Base-by-base conservation (phyloP, 352 stramenopile genomes). In the Globisporangium nodosum region DNA sequence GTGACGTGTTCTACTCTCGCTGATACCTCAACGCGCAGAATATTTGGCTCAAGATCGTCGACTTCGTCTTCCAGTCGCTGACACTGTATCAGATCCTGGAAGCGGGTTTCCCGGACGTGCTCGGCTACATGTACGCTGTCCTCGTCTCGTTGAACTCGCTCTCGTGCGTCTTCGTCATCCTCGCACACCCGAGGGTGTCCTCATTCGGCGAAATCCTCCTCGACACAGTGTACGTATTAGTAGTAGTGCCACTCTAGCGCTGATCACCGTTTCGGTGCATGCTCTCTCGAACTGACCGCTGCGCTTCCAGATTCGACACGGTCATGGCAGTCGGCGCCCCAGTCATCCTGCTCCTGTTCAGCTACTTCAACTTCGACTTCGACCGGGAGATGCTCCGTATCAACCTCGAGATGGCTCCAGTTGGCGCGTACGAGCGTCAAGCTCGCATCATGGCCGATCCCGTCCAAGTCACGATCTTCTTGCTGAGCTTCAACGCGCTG, bases 161-260 rank as follows among this genome's bases (percentile, higher is more conserved):
- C 8, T 65, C 62, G 12, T 77, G 59, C 20, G 69, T 65, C 16
- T 24, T 60, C 5, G 53, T 58, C 3, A 65, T 80, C 20, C 42
- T 73, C 13, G 42, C 42, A 7, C 43, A 48, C 18, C 27, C 49
- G 16, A 57, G 48, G 21, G 55, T 66, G 40, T 70, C 68, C 4
- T 65, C 65, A 2, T 68, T 79, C 43, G 30, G 45, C 8, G 68
- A 79, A 42, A 67, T 79, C 15, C 52, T 79, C 16, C 54, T 74
- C 11, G 71, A 79, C 45, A 76, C 60, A 0, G 39, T 73, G 57
- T 58, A 53, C 30, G 57, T 45, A 11, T 3, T 7, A 35, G 31
- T 7, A 35, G 8, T 7, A 11, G 31, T 35, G 24, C 24, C 24
- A 35, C 31, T 35, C 31, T 35, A 7, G 31, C 31, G 5, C 31